Percentiles rank a stretch among this genome's conserved stretches.
Evolutionary conservation across 805 yeast genomes (phyloP).

Genomic region (Millerozyma miso): DNA sequence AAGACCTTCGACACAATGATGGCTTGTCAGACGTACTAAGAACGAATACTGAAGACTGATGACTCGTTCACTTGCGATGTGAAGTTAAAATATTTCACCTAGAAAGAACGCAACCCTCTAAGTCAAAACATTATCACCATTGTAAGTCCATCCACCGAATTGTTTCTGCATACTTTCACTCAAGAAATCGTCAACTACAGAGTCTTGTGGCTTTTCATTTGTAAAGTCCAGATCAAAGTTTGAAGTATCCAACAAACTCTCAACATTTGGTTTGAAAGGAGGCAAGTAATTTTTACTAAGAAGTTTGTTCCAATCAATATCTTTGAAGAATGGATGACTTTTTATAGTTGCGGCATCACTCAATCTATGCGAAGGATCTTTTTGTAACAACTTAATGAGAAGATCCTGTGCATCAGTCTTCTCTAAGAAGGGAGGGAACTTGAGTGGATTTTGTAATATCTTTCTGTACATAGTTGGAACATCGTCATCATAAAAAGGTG

Average conservation of each 20-base stretch:
- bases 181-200: slow-evolving; percentile 87
- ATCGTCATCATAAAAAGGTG: slow-evolving; percentile 96
- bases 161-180: slow-evolving; percentile 96
- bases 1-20: no score
- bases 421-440: slow-evolving; percentile 78
- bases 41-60: no score
- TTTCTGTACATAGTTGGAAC: slow-evolving; percentile 90
- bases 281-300: slow-evolving; percentile 86
- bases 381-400: slow-evolving; percentile 65
- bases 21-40: no score
- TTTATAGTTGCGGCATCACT: slow-evolving; percentile 84
- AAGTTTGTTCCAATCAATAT: slow-evolving; percentile 85
- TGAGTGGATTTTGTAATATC: slow-evolving; percentile 82
- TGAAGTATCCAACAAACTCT: slow-evolving; percentile 80
- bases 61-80: no score
- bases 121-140: slow-evolving; percentile 47
- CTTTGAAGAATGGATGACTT: slow-evolving; percentile 78
- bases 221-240: slow-evolving; percentile 93
- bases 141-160: slow-evolving; percentile 98
- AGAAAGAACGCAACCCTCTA: not conserved
- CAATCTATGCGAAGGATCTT: slow-evolving; percentile 80
- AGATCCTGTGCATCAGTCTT: slow-evolving; percentile 83
- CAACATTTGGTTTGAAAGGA: slow-evolving; percentile 91
- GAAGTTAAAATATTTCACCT: no score
- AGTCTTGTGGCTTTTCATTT: slow-evolving; percentile 87